Percentiles rank a stretch among this genome's conserved stretches.
Conservation (phyloP, 176 grass and related monocot genomes). For the Elymus sibiricus region DNA sequence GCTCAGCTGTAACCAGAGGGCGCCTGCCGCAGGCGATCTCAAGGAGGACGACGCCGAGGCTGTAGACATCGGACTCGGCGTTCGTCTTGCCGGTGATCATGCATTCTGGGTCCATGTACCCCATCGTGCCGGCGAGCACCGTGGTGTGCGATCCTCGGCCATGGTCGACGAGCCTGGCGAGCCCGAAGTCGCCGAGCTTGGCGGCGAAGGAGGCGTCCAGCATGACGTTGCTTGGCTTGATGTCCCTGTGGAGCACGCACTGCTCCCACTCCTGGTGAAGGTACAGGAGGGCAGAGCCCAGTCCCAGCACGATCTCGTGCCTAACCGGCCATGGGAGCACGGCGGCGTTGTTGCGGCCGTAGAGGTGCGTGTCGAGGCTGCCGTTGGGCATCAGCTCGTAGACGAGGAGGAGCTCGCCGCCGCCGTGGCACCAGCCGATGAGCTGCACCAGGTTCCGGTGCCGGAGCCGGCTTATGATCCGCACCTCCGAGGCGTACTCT, state of each 20-base stretch:
- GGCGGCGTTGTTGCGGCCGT: background rate
- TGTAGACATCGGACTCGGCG: slow-evolving; percentile 40
- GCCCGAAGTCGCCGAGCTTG: slow-evolving; percentile 43
- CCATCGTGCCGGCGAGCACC: slow-evolving; percentile 23
- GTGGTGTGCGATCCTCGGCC: background rate
- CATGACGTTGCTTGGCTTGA: slow-evolving; percentile 46
- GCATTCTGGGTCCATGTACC: slow-evolving; percentile 36
- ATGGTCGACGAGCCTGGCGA: slow-evolving; percentile 33
- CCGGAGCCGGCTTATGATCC: slow-evolving; percentile 53
- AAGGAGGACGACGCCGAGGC: slow-evolving; percentile 42
- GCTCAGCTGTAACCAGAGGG: background rate
- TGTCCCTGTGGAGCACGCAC: slow-evolving; percentile 26
- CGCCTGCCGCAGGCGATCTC: slow-evolving; percentile 34
- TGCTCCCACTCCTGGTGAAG: slow-evolving; percentile 42
- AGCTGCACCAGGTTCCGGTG: slow-evolving; percentile 65
- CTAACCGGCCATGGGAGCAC: slow-evolving; percentile 34
- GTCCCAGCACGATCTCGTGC: slow-evolving; percentile 15
- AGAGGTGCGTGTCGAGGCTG: slow-evolving; percentile 44
- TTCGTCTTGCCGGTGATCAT: background rate
- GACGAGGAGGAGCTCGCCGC: slow-evolving; percentile 37
- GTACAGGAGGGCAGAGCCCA: background rate
- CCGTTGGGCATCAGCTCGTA: slow-evolving; percentile 59
- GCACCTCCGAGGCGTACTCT: slow-evolving; percentile 53
- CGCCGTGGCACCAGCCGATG: slow-evolving; percentile 66
- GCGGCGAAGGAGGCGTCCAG: slow-evolving; percentile 20